Conservation (phyloP, 1,139 yeast species). For the Kurtzmaniella quercitrusa region DNA sequence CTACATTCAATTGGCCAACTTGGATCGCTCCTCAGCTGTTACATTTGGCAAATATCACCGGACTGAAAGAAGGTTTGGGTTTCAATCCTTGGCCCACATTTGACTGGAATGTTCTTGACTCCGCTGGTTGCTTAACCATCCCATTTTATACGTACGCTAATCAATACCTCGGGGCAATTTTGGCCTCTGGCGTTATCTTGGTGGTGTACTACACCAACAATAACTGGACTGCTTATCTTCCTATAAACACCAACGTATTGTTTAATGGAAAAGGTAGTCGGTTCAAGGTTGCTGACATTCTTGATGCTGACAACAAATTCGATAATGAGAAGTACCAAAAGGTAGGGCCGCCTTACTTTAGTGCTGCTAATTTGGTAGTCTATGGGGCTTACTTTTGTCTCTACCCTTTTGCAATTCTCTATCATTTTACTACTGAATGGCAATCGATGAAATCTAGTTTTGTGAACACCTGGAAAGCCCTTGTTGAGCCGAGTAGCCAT, state of each 20-base stretch:
- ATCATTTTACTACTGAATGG: constrained; percentile 41
- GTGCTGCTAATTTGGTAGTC: constrained; percentile 39
- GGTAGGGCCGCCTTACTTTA: constrained; percentile 41
- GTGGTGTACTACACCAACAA: constrained; percentile 33
- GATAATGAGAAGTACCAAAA: constrained; percentile 26
- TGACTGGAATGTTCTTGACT: constrained; percentile 42
- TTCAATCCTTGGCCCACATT: constrained; percentile 41
- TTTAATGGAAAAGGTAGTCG: constrained; percentile 32
- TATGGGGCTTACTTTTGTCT: constrained; percentile 41
- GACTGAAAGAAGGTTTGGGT: constrained; percentile 37
- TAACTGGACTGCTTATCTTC: constrained; percentile 38
- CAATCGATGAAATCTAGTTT: constrained; percentile 39
- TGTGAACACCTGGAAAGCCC: constrained; percentile 29
- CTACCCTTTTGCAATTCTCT: constrained; percentile 40
- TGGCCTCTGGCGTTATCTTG: constrained; percentile 30
- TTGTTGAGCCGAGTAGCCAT: constrained; percentile 22
- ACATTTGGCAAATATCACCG: constrained; percentile 36
- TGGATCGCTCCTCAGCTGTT: constrained; percentile 41
- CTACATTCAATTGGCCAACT: constrained; percentile 46
- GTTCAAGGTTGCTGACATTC: constrained; percentile 29
- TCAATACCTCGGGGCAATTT: constrained; percentile 29
- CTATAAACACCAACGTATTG: constrained; percentile 35
- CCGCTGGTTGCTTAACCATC: constrained; percentile 38
- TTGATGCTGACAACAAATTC: constrained; percentile 27
- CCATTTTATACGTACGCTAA: constrained; percentile 39